Base-by-base conservation (phyloP, 257 asterid genomes). In the Penstemon barbatus region DNA sequence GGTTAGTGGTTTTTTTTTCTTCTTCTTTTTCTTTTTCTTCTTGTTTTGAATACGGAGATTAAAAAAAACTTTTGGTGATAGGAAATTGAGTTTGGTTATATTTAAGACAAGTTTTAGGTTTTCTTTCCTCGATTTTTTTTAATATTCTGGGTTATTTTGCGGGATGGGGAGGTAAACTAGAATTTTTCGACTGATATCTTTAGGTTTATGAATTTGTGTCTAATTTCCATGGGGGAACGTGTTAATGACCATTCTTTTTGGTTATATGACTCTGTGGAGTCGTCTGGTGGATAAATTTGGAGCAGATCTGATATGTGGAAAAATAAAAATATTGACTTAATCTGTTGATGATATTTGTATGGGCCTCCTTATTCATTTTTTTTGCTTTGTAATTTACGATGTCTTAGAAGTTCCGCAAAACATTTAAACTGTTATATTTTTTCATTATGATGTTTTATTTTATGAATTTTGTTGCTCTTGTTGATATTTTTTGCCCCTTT, bases 301-400 rank as follows among this genome's bases (percentile, higher is more conserved):
- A 68, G 83, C 80, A 84, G 90, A 88, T 85, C 90, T 88, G 86
- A 33, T 77, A 33, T 55, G 65, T 41, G 53, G 19, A 9, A 54
- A 7, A 10, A 57, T 67, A n/a, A 58, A 57, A 51, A 33, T 9
- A 19, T 57, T 13, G 56, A 43, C 53, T 56, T 66, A 37, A 43
- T 18, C 5, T 8, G 25, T 55, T 57, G 40, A 42, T 44, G 39
- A 55, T 62, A 73, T 25, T 48, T 57, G 70, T 43, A 6, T 5
- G 0, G 11, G 10, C 36, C 58, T 53, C 42, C 58, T 53, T 53
- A 19, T 61, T 42, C 40, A 62, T 74, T 57, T 37, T 53, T 68
- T 54, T 65, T 59, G 57, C 54, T 63, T 70, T n/a, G 25, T 44
- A 70, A 44, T 51, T 57, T 13, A 6, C 45, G 11, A 39, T 65